These are phyloP conservation scores for Exsudoporus floridanus DNA, from an alignment of 1,284 basidiomycete species.

Conservation along the genomic window DNA sequence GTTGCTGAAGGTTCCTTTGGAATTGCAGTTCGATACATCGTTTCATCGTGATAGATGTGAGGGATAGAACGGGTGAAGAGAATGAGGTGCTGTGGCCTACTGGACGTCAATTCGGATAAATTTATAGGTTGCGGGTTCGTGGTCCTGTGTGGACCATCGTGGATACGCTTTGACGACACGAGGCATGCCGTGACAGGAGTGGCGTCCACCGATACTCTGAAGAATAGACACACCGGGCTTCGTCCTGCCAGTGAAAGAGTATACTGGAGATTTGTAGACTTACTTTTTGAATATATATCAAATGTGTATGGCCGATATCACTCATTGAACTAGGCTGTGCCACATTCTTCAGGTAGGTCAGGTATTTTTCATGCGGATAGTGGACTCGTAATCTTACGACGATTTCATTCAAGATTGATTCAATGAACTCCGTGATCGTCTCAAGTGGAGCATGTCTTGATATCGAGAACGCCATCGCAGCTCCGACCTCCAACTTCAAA, in stretches of 20 bases:
- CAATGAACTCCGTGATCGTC: not conserved
- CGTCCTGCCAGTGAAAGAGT: not conserved
- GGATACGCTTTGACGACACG: slow-evolving; percentile 29
- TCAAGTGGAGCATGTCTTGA: not conserved
- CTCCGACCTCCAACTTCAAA: not conserved
- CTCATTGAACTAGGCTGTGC: not conserved
- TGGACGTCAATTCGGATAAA: not conserved
- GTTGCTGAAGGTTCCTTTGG: slow-evolving; percentile 8
- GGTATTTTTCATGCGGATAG: not conserved
- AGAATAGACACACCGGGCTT: slow-evolving; percentile 3
- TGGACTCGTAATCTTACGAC: not conserved
- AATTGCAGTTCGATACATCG: slow-evolving; percentile 9
- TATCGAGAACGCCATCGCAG: not conserved
- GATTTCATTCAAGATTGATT: not conserved
- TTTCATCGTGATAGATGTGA: slow-evolving; percentile 7
- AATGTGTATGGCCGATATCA: not conserved
- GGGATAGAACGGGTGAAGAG: not conserved
- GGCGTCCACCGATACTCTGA: slow-evolving; percentile 10
- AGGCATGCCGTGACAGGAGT: slow-evolving; percentile 23
- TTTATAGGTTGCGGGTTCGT: slow-evolving; percentile 22
- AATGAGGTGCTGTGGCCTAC: not conserved
- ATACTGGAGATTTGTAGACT: not conserved
- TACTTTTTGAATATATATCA: not conserved
- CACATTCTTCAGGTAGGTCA: not conserved
- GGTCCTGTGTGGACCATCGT: slow-evolving; percentile 24